Evolutionary conservation across 805 yeast genomes (phyloP), one percentile per base, ranked within the genome.

Genomic region (Wickerhamiella kazuoi): DNA sequence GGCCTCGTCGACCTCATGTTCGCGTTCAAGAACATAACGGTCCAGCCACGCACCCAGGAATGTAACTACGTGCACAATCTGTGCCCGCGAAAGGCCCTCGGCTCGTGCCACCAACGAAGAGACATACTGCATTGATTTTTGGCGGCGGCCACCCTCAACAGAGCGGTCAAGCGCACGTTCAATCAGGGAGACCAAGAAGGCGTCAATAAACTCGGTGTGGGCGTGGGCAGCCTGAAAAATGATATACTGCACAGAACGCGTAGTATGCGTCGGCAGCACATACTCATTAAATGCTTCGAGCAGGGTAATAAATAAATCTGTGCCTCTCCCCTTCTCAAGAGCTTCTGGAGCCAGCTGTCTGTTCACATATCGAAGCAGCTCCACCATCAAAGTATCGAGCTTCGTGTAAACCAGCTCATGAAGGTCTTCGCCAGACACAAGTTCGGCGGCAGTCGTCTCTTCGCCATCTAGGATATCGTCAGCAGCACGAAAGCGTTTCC

Each of bases 41-140:
- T 77, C 73, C 45, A 87, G 61, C 95, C 96, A 87, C 19, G 77
- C 76, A 19, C 79, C 71, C 32, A 87, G 63, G 54, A 81, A 82
- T 43, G 81, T 72, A n/a, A 82, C 71, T 14, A 90, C 86, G 55
- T 80, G 80, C 6, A 77, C 67, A 17, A 90, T 67, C 57, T 87
- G 96, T 30, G 72, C 66, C 38, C 71, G 71, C 1, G 80, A 64
- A 21, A 87, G 63, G 32, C 71, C 70, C 46, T 74, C 73, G 9
- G 94, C 94, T 41, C 98, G 69, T 1, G 97, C 90, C 42, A 87
- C 72, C 52, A 76, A 87, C 2, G 95, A 82, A 1, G 94, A 76
- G 40, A 87, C 67, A 55, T 90, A 87, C 58, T 90, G 97, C 69
- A 86, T 70, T 2, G 95, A 79, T 62, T 86, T 86, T 47, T 83